phyloP scores from a whole-genome alignment of 176 grass and related monocot genomes.

The barley (Hordeum vulgare) region DNA sequence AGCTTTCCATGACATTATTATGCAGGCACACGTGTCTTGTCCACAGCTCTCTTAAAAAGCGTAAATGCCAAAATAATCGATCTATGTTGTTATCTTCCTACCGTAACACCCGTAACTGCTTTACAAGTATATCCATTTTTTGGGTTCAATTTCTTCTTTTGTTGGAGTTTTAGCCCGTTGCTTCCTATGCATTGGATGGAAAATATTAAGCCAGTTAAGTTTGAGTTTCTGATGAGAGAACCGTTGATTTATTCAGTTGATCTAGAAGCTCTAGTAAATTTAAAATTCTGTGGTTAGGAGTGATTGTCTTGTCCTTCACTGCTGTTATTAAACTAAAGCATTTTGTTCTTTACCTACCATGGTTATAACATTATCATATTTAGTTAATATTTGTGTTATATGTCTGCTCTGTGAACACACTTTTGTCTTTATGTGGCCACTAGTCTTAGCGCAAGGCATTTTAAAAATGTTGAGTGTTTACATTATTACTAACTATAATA shows the following conservation, averaged over 20 bases:
- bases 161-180: slow-evolving; percentile 5
- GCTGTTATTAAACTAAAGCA: not conserved
- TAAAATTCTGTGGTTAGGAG: not conserved
- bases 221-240: slow-evolving; percentile 14
- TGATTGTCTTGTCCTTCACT: not conserved
- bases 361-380: not conserved
- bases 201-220: not conserved
- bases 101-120: not conserved
- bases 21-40: not conserved
- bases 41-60: not conserved
- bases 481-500: slow-evolving; percentile 1
- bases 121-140: not conserved
- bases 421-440: slow-evolving; percentile 17
- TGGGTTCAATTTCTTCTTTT: not conserved
- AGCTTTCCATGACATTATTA: not conserved
- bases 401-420: slow-evolving; percentile 9
- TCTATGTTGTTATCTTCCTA: not conserved
- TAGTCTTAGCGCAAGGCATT: not conserved
- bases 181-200: not conserved
- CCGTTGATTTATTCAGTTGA: slow-evolving; percentile 25
- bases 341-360: slow-evolving; percentile 16
- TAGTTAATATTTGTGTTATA: slow-evolving; percentile 12
- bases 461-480: not conserved
- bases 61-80: not conserved
- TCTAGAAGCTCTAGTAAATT: slow-evolving; percentile 19